Evolutionary conservation across 2,329 filamentous ascomycete species (phyloP).

Genomic region (Penicillium sp.): DNA sequence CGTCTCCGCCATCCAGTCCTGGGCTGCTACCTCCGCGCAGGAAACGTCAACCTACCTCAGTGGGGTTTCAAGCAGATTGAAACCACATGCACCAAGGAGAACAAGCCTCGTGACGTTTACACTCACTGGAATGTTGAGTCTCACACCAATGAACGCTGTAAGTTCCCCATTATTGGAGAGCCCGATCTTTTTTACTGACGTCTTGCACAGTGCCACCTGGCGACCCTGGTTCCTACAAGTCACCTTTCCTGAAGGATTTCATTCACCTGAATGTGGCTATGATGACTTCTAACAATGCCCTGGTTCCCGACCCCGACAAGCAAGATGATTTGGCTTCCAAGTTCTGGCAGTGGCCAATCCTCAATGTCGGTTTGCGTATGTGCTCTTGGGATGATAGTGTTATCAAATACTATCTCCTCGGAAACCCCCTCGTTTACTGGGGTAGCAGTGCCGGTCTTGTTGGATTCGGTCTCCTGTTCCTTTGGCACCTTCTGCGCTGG

Average conservation of each 20-base stretch:
- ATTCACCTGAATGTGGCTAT: slow-evolving; percentile 98
- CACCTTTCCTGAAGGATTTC: slow-evolving; percentile 96
- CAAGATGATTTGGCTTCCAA: slow-evolving; percentile 95
- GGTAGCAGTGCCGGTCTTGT: slow-evolving; percentile 79
- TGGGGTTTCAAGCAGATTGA: slow-evolving; percentile 99
- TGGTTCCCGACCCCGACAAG: slow-evolving; percentile 97
- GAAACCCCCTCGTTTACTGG: slow-evolving; percentile 97
- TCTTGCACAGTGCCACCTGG: slow-evolving; percentile 72
- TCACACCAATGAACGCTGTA: slow-evolving; percentile 90
- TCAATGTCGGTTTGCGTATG: slow-evolving; percentile 95
- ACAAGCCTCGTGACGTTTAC: slow-evolving; percentile 88
- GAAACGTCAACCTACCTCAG: slow-evolving; percentile 93
- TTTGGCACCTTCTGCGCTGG: slow-evolving; percentile 91
- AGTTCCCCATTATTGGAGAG: slow-evolving; percentile 42
- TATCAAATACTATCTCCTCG: slow-evolving; percentile 97
- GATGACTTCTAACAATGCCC: slow-evolving; percentile 99
- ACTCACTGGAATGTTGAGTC: slow-evolving; percentile 99
- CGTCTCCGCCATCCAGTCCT: slow-evolving; percentile 79
- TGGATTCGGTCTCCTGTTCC: slow-evolving; percentile 69
- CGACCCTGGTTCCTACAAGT: slow-evolving; percentile 90
- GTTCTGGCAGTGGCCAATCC: slow-evolving; percentile 98
- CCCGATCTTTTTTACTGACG: slow-evolving; percentile 8
- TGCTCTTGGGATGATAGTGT: slow-evolving; percentile 96
- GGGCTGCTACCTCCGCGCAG: slow-evolving; percentile 91
- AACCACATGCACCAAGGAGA: slow-evolving; percentile 89